phyloP scores from a whole-genome alignment of 2,329 filamentous ascomycete species.

The Cytospora chrysosperma region DNA sequence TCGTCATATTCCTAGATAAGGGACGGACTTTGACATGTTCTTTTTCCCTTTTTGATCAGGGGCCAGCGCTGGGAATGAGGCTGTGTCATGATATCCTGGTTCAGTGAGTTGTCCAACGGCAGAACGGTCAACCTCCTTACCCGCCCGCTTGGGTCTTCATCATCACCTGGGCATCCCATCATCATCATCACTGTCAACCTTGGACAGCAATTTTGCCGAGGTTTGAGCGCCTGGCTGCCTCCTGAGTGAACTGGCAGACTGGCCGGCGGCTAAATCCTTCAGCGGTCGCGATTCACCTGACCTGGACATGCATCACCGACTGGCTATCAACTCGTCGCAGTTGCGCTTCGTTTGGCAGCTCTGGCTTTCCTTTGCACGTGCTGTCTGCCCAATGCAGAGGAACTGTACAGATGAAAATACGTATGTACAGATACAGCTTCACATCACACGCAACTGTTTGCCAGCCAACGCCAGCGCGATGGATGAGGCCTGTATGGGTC shows the following conservation, averaged over 20 bases:
- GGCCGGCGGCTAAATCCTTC: slow-evolving; percentile 19
- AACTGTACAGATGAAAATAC: neutral
- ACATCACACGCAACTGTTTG: slow-evolving; percentile 3
- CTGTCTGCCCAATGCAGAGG: slow-evolving; percentile 14
- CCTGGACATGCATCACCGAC: neutral
- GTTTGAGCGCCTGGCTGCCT: slow-evolving; percentile 9
- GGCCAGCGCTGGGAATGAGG: slow-evolving; percentile 5
- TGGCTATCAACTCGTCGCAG: slow-evolving; percentile 4
- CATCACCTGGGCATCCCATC: neutral
- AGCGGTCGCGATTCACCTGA: neutral
- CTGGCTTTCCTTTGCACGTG: neutral
- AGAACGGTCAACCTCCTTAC: neutral
- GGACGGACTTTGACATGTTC: neutral
- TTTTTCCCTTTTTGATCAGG: too few species aligned
- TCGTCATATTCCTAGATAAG: neutral
- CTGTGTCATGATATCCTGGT: slow-evolving; percentile 9
- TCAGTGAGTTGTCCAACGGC: slow-evolving; percentile 7
- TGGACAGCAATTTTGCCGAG: slow-evolving; percentile 8
- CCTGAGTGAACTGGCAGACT: slow-evolving; percentile 9
- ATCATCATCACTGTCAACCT: neutral
- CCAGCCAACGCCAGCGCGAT: slow-evolving; percentile 7
- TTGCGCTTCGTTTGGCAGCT: slow-evolving; percentile 8
- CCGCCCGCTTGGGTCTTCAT: neutral
- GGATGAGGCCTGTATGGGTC: slow-evolving; percentile 2
- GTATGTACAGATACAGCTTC: neutral